Conservation (phyloP, 176 grass and related monocot genomes). For the Pontederia crassipes region DNA sequence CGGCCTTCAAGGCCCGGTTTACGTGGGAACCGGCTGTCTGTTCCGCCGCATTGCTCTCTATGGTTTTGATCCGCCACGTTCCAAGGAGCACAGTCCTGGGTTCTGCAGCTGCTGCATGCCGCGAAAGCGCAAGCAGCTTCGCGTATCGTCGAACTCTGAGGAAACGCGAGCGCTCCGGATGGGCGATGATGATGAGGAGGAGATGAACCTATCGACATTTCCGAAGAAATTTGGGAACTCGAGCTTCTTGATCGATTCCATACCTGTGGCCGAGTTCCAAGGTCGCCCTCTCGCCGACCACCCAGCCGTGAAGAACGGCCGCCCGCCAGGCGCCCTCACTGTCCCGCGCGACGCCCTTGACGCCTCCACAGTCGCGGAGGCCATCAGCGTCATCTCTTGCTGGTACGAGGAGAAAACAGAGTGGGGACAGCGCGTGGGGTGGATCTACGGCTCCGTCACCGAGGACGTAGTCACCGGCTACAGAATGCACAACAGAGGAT, state of each 20-base stretch:
- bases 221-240: conserved; percentile 95
- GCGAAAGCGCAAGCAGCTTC: conserved; percentile 25
- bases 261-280: conserved; percentile 91
- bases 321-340: conserved; percentile 74
- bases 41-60: conserved; percentile 93
- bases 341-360: conserved; percentile 76
- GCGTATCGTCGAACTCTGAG: conserved; percentile 28
- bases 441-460: conserved; percentile 95
- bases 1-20: conserved; percentile 88
- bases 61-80: conserved; percentile 81
- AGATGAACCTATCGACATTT: conserved; percentile 71
- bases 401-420: conserved; percentile 99
- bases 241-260: conserved; percentile 84
- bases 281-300: conserved; percentile 88
- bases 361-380: conserved; percentile 84
- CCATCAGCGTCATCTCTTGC: conserved; percentile 87
- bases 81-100: conserved; percentile 58
- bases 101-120: conserved; percentile 64
- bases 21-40: conserved; percentile 93
- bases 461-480: conserved; percentile 99
- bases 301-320: conserved; percentile 77
- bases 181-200: conserved; percentile 64
- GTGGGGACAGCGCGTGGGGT: conserved; percentile 79
- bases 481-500: conserved; percentile 93
- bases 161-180: conserved; percentile 80